Conservation (phyloP, 2,329 filamentous ascomycete genomes). For the Phaeophleospora eucalypticola region DNA sequence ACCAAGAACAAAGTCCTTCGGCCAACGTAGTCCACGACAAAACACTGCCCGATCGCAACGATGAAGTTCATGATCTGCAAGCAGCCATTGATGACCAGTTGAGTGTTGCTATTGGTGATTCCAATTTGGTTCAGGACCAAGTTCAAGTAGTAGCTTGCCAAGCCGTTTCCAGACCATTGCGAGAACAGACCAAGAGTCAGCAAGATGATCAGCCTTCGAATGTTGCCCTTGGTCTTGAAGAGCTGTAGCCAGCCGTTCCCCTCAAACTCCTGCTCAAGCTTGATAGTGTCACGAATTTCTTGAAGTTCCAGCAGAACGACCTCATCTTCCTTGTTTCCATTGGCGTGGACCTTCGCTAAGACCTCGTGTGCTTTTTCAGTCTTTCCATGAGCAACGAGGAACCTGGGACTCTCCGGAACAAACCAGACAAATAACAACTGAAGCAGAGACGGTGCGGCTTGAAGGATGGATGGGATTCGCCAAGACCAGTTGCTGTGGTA, state of each 20-base stretch:
- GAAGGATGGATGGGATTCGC: too few relatives aligned
- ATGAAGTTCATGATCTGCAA: conserved; percentile 61
- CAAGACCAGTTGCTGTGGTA: too few relatives aligned
- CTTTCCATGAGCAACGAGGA: conserved; percentile 52
- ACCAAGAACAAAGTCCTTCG: conserved; percentile 35
- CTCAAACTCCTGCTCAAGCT: conserved; percentile 46
- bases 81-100: conserved; percentile 41
- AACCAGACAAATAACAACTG: too few relatives aligned
- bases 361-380: conserved; percentile 49
- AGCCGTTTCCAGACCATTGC: conserved; percentile 55
- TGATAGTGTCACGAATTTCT: conserved; percentile 49
- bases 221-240: conserved; percentile 50
- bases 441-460: too few relatives aligned
- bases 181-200: conserved; percentile 53
- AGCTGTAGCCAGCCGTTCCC: conserved; percentile 46
- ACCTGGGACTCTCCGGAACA: conserved; percentile 59
- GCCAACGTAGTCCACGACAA: conserved; percentile 35
- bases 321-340: conserved; percentile 42
- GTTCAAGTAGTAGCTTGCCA: conserved; percentile 43
- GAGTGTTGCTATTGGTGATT: conserved; percentile 33
- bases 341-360: conserved; percentile 51
- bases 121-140: conserved; percentile 35
- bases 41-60: conserved; percentile 45
- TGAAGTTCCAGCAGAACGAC: conserved; percentile 47
- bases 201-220: conserved; percentile 52